Percentiles rank a stretch among this genome's conserved stretches.
Conservation (phyloP, 83 land plant species). For the Thuja plicata region DNA sequence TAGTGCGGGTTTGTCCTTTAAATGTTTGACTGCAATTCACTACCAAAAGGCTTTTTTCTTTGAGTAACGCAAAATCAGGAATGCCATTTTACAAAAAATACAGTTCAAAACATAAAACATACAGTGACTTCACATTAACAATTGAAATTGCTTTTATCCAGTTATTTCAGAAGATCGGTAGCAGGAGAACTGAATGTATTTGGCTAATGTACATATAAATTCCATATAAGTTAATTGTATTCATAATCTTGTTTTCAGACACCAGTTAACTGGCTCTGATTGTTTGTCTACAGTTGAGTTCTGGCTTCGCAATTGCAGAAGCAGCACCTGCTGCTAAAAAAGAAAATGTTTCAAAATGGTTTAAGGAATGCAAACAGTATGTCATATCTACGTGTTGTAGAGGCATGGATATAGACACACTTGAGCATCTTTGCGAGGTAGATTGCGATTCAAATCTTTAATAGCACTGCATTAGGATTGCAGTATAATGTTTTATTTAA, state of each 20-base stretch:
- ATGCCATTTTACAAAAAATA: not conserved
- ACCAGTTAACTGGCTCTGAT: not conserved
- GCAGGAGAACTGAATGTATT: not conserved
- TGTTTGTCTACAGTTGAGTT: constrained; percentile 57
- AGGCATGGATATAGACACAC: constrained; percentile 39
- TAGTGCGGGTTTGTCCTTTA: not conserved
- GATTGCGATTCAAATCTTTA: not conserved
- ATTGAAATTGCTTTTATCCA: not conserved
- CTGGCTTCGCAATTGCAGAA: constrained; percentile 73
- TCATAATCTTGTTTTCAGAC: not conserved
- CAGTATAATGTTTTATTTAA: not conserved
- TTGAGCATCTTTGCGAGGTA: constrained; percentile 83
- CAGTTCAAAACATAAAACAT: not conserved
- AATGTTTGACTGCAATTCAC: no score
- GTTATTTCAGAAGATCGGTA: not conserved
- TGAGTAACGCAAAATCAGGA: not conserved
- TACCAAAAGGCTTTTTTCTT: not conserved
- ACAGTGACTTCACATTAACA: not conserved
- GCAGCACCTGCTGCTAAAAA: constrained; percentile 39
- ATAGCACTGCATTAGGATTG: not conserved
- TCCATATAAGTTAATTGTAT: not conserved
- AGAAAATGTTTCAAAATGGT: constrained; percentile 51
- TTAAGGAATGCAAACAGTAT: constrained; percentile 77
- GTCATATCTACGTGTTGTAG: constrained; percentile 53
- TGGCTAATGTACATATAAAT: not conserved